These are phyloP conservation scores for Blumeria graminis DNA, from an alignment of 2,329 filamentous ascomycete species.

Conservation along the genomic window DNA sequence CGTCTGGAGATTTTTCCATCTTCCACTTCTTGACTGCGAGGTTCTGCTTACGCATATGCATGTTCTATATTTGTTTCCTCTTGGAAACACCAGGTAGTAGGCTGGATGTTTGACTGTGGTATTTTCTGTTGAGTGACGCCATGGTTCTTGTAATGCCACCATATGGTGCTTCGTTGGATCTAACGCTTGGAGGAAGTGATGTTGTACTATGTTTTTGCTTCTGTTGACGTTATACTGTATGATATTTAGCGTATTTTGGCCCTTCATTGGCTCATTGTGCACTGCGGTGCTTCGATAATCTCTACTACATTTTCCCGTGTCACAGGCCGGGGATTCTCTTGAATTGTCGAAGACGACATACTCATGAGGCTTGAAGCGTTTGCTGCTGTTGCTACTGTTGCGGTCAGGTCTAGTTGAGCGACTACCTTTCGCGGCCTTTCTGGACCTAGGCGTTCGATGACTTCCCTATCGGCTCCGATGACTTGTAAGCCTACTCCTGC, in stretches of 20 bases:
- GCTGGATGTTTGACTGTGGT: not conserved
- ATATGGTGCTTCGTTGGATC: not conserved
- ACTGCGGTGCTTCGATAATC: not conserved
- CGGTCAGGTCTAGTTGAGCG: not conserved
- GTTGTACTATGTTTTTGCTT: not conserved
- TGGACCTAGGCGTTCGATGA: not conserved
- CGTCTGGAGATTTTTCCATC: not conserved
- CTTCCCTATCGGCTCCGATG: not conserved
- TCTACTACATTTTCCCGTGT: not conserved
- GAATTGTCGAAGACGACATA: not conserved
- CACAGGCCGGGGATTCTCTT: not conserved
- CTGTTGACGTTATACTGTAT: not conserved
- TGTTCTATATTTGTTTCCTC: not conserved
- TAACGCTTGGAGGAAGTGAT: not conserved
- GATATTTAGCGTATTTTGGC: not conserved
- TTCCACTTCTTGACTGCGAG: not conserved
- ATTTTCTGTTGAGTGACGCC: not conserved
- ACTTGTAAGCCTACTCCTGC: not conserved
- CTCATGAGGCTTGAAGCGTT: not conserved
- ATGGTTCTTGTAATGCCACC: not conserved
- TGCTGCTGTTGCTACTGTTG: not conserved
- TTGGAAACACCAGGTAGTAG: not conserved
- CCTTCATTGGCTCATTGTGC: not conserved
- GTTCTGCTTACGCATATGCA: too few species aligned
- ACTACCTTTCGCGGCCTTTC: not conserved